Evolutionary conservation across 768 basidiomycete genomes (phyloP).

Genomic region (Astraeus odoratus): DNA sequence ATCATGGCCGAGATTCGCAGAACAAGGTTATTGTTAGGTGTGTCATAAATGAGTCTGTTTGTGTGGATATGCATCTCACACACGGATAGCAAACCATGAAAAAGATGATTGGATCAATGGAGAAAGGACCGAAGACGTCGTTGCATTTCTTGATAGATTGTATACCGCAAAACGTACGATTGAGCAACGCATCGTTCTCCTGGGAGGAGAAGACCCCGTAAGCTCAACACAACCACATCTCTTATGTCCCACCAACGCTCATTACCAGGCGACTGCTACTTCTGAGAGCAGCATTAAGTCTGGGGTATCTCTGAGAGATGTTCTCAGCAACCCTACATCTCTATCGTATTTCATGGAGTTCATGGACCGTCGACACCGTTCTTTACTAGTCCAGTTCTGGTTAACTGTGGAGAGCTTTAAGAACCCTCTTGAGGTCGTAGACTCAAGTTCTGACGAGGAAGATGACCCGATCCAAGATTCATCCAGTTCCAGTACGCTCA

Average conservation of each 20-base stretch:
- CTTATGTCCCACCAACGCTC: slow-evolving; percentile 1
- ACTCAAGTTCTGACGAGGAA: slow-evolving; percentile 53
- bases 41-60: neutral
- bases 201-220: slow-evolving; percentile 65
- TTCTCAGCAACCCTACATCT: slow-evolving; percentile 83
- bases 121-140: slow-evolving; percentile 75
- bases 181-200: slow-evolving; percentile 74
- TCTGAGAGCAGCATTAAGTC: slow-evolving; percentile 40
- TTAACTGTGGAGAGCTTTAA: slow-evolving; percentile 96
- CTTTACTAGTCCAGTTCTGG: slow-evolving; percentile 94
- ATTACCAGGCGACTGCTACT: slow-evolving; percentile 32
- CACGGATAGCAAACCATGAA: slow-evolving; percentile 63
- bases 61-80: slow-evolving; percentile 1
- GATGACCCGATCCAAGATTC: slow-evolving; percentile 55
- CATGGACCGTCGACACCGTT: slow-evolving; percentile 85
- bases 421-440: slow-evolving; percentile 83
- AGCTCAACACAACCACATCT: slow-evolving; percentile 10
- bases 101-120: slow-evolving; percentile 88
- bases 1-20: slow-evolving; percentile 85
- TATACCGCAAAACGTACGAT: slow-evolving; percentile 85
- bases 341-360: slow-evolving; percentile 98
- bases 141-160: slow-evolving; percentile 81
- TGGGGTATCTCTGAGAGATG: slow-evolving; percentile 60
- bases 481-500: slow-evolving; percentile 53
- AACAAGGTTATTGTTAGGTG: slow-evolving; percentile 69